phyloP scores from a whole-genome alignment of 176 grass and related monocot species.

The Thinopyrum elongatum region DNA sequence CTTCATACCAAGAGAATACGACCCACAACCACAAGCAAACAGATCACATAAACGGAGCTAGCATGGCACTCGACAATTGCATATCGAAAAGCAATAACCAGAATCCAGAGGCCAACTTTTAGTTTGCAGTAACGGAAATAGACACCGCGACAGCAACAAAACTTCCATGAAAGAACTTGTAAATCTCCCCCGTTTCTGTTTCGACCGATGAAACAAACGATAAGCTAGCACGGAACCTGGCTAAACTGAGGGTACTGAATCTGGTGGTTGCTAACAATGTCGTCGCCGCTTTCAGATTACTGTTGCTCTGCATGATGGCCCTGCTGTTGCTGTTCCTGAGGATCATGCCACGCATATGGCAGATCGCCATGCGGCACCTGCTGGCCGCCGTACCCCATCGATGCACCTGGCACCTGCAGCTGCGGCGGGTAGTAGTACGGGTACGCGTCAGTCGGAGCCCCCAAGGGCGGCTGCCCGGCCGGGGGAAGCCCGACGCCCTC shows the following conservation, averaged over 20 bases:
- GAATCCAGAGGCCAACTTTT: neutral
- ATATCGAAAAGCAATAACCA: neutral
- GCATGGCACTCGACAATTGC: neutral
- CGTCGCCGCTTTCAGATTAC: slow-evolving; percentile 30
- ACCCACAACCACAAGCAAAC: too few species aligned
- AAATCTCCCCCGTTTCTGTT: neutral
- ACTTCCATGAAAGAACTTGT: neutral
- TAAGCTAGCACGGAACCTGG: slow-evolving; percentile 16
- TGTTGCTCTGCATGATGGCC: slow-evolving; percentile 17
- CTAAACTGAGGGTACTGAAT: slow-evolving; percentile 14
- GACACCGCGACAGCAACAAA: neutral
- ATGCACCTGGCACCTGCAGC: neutral
- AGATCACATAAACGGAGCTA: too few species aligned
- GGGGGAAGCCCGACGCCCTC: neutral
- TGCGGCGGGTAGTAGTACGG: neutral
- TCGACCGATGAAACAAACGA: neutral
- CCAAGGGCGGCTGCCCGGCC: neutral
- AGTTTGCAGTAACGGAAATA: neutral
- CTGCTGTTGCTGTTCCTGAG: slow-evolving; percentile 14
- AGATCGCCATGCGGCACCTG: neutral
- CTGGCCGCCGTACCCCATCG: neutral
- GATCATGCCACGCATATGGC: neutral
- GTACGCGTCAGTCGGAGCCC: too few species aligned
- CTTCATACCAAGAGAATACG: neutral
- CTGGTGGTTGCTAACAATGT: neutral